phyloP scores from a whole-genome alignment of 176 grass and related monocot genomes.

The Carex littledalei region DNA sequence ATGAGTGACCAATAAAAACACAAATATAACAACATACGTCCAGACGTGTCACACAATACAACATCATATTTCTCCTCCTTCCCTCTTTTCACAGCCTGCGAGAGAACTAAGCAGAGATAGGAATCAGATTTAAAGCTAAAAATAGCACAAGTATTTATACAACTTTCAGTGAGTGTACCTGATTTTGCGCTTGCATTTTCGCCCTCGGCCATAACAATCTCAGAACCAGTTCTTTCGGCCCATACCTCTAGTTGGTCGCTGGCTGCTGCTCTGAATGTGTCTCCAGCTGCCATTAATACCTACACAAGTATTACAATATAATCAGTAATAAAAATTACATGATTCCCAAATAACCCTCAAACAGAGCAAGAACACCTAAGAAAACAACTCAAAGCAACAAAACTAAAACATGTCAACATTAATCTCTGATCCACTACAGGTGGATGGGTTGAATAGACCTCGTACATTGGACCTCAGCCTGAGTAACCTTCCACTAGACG shows the following conservation, averaged over 20 bases:
- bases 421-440: neutral
- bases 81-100: slow-evolving; percentile 83
- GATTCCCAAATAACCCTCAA: neutral
- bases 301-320: slow-evolving; percentile 31
- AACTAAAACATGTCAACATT: neutral
- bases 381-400: neutral
- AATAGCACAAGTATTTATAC: neutral
- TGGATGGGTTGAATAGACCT: neutral
- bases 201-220: slow-evolving; percentile 68
- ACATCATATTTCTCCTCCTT: slow-evolving; percentile 83
- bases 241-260: slow-evolving; percentile 94
- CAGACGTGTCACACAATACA: slow-evolving; percentile 92
- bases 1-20: neutral
- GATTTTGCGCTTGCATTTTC: slow-evolving; percentile 72
- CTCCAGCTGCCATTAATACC: slow-evolving; percentile 95
- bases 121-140: slow-evolving; percentile 45
- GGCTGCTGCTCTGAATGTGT: slow-evolving; percentile 91
- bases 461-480: neutral
- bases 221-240: slow-evolving; percentile 86
- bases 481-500: neutral
- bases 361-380: neutral
- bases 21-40: slow-evolving; percentile 53
- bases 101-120: slow-evolving; percentile 81
- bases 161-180: slow-evolving; percentile 34
- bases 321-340: neutral